Base-by-base conservation (phyloP, 139 green algal species). In the Diplosphaera chodatii region DNA sequence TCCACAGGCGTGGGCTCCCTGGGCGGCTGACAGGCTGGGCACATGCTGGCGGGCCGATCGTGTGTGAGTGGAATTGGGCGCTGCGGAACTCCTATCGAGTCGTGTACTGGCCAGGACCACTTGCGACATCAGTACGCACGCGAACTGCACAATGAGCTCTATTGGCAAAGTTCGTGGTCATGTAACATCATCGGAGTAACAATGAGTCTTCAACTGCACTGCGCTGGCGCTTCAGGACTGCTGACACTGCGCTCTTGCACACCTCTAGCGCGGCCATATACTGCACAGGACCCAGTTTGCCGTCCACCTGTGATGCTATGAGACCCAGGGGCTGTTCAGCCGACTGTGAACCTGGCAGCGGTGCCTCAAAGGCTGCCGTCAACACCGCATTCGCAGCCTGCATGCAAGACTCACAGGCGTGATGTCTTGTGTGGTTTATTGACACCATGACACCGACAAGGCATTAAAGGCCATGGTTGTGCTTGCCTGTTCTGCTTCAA, bases 1-100 rank as follows among this genome's bases (percentile, higher is more conserved):
- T 97, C 89, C 63, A 99, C 95, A 8, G 95, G 95, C 55, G 88
- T 96, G 27, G 40, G 59, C 32, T 69, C 15, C 8, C 32, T 27
- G 67, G 29, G 20, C 25, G 28, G 40, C 23, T 27, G 32, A 55
- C 21, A n/a, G n/a, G n/a, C n/a, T n/a, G n/a, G n/a, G n/a, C n/a
- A n/a, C n/a, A n/a, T n/a, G n/a, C n/a, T n/a, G n/a, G n/a, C n/a
- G n/a, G n/a, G n/a, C n/a, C n/a, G n/a, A n/a, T n/a, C n/a, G n/a
- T n/a, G n/a, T n/a, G n/a, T n/a, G n/a, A n/a, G n/a, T n/a, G n/a
- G n/a, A n/a, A n/a, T n/a, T n/a, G n/a, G n/a, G n/a, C n/a, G n/a
- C n/a, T 31, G 59, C 59, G 20, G 21, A 10, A 32, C 48, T n/a
- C n/a, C n/a, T n/a, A n/a, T n/a, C n/a, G n/a, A n/a, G n/a, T n/a